These are phyloP conservation scores for Akebia trifoliata DNA, from an alignment of 164 flowering plant species.

Conservation along the genomic window DNA sequence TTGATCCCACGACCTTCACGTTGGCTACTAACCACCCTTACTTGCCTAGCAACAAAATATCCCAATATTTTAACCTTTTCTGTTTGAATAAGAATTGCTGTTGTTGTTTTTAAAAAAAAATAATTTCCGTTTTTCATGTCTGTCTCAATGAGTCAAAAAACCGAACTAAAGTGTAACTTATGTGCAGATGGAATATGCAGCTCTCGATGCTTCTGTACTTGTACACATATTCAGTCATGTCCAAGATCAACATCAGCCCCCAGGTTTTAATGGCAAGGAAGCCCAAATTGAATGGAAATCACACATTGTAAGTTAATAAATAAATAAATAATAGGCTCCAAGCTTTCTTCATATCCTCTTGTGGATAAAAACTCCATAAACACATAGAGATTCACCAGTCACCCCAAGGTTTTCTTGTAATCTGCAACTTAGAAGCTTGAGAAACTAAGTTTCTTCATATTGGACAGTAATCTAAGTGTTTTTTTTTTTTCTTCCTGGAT, in stretches of 20 bases:
- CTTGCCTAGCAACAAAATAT: no score
- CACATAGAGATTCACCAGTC: not conserved
- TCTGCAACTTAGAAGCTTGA: no score
- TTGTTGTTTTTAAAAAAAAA: no score
- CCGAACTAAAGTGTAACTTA: constrained; percentile 4
- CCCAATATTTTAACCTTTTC: no score
- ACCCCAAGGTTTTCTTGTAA: not conserved
- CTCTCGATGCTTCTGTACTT: constrained; percentile 95
- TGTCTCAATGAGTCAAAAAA: not conserved
- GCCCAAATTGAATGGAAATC: constrained; percentile 69
- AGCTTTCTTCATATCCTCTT: not conserved
- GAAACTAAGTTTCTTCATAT: no score
- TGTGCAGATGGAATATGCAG: constrained; percentile 98
- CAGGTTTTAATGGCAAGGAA: constrained; percentile 22
- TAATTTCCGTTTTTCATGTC: not conserved
- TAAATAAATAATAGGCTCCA: no score
- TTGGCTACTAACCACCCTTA: no score
- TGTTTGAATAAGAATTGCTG: no score
- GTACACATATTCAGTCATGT: constrained; percentile 72
- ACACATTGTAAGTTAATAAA: constrained; percentile 63
- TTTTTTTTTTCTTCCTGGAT: not conserved
- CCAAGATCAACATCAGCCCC: constrained; percentile 39
- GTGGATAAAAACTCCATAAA: not conserved
- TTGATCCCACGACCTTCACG: no score
- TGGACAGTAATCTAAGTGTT: not conserved